phyloP scores from a whole-genome alignment of 371 early-diverging fungal genomes.

The Lichtheimia ramosa region DNA sequence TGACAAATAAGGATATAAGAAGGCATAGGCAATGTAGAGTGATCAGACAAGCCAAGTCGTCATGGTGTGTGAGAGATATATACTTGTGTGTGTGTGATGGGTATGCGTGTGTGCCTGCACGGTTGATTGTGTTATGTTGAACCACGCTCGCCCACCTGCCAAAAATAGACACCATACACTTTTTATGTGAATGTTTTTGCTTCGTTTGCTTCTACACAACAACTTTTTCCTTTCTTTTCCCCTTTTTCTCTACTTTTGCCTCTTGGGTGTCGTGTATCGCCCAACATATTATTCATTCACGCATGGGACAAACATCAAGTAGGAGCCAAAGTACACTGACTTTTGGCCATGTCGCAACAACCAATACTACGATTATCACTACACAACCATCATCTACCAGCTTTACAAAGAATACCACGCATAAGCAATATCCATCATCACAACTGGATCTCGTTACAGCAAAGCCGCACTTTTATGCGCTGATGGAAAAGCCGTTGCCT shows the following conservation, averaged over 20 bases:
- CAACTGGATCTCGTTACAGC: conserved; percentile 1
- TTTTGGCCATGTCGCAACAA: conserved; percentile 9
- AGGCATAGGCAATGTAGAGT: neutral
- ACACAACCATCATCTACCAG: neutral
- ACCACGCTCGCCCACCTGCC: neutral
- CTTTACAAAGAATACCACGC: neutral
- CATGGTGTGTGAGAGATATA: too few relatives aligned
- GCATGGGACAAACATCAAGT: conserved; percentile 19
- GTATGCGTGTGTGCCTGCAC: too few relatives aligned
- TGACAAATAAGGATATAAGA: neutral
- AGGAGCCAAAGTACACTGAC: conserved; percentile 14
- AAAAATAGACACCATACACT: neutral
- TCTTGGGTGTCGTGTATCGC: neutral
- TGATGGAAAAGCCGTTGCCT: conserved; percentile 1
- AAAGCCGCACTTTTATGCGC: conserved; percentile 13
- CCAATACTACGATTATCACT: neutral
- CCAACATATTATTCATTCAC: neutral
- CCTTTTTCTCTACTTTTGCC: neutral
- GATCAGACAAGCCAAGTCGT: too few relatives aligned
- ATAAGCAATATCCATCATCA: neutral
- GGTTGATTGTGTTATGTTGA: too few relatives aligned
- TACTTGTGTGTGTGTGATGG: too few relatives aligned
- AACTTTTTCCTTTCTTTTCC: neutral
- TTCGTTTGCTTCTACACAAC: neutral
- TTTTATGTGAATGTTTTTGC: neutral